phyloP scores from a whole-genome alignment of 2,329 filamentous ascomycete genomes.

The Ophiostoma sp. region DNA sequence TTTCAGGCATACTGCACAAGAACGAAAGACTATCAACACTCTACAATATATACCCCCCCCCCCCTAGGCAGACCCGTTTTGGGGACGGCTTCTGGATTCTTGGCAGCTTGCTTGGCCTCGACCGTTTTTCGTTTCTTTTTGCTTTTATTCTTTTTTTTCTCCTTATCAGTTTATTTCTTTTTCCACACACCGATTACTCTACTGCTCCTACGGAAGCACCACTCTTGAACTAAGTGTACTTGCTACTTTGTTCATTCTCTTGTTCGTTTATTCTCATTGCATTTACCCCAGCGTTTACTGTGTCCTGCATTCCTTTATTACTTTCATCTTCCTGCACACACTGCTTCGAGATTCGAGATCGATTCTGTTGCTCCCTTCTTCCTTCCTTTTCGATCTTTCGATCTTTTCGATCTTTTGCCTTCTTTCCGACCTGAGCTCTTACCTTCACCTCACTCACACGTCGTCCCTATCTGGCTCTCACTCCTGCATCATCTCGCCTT shows the following conservation, averaged over 20 bases:
- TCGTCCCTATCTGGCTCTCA: neutral
- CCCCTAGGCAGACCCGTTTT: conserved; percentile 14
- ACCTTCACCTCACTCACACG: neutral
- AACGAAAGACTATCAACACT: neutral
- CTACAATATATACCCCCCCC: neutral
- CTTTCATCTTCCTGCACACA: conserved; percentile 10
- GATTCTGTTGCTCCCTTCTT: neutral
- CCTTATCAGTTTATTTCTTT: neutral
- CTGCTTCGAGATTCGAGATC: neutral
- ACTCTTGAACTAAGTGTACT: neutral
- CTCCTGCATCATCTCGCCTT: neutral
- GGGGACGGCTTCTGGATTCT: conserved; percentile 22
- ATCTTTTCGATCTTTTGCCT: neutral
- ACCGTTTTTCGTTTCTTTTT: conserved; percentile 10
- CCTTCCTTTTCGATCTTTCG: neutral
- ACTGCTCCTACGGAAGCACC: conserved; percentile 7
- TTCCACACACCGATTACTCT: conserved; percentile 10
- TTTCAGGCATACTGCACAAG: neutral
- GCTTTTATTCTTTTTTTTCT: neutral
- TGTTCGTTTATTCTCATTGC: conserved; percentile 9
- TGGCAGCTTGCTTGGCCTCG: conserved; percentile 17
- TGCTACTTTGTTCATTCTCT: conserved; percentile 6
- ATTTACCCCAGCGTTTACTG: neutral
- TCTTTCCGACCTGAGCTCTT: neutral
- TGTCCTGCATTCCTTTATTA: conserved; percentile 9